Evolutionary conservation across 768 basidiomycete genomes (phyloP), one percentile per base, ranked within the genome.

Genomic region (Clavaria fumosa): DNA sequence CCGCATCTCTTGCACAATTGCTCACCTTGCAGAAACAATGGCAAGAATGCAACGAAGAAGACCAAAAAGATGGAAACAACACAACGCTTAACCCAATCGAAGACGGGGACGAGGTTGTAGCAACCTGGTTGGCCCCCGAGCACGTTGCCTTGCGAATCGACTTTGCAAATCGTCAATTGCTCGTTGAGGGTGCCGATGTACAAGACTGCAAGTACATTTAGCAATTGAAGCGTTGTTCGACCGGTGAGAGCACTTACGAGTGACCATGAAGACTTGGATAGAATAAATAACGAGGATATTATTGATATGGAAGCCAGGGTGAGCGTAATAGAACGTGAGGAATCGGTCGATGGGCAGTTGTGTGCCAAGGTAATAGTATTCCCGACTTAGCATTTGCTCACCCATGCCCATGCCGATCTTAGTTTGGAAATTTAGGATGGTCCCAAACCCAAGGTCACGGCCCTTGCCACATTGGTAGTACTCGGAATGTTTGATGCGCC

Each of bases 321-420:
- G 95, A 38, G 84, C 93, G 50, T 97, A 99, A 64, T 99, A 99
- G 70, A 97, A 99, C 15, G 93, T 97, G 50, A 99, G 67, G 77
- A 99, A 99, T 18, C 95, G 83, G 55, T 99, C 95, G 50, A 99
- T 76, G 23, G 95, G 95, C 39, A 99, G 67, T 56, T 99, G 95
- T 6, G 95, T 99, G 36, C 95, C 95, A 33, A 99, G 69, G 56
- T 97, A 99, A 59, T 97, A 99, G 57, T 99, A 99, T 61, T 99
- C 95, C 47, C 95, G 77, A 60, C 90, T 96, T 49, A 99, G 78
- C 90, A 97, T 93, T 54, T 99, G 95, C 59, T 99, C 95, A 50
- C 95, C 95, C 95, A 99, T 99, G 60, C 95, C 95, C 21, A 86
- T 95, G 20, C 93, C 93, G 51, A 99, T 95, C 72, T 99, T 99